Conservation (phyloP, 2,329 filamentous ascomycete species). For the Pestalotiopsis sp. region DNA sequence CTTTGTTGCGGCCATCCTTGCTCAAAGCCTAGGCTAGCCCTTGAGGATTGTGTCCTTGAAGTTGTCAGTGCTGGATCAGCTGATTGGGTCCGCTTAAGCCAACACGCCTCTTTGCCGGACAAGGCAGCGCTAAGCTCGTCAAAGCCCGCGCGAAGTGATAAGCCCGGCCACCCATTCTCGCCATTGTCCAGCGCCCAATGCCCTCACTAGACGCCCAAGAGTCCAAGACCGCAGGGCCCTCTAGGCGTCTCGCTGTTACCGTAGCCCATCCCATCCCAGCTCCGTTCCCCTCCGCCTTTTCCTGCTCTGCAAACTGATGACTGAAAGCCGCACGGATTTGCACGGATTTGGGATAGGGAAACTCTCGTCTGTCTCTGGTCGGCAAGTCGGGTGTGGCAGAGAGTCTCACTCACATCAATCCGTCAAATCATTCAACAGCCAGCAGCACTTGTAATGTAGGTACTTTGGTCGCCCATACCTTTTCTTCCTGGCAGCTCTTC, state of each 20-base stretch:
- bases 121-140: slow-evolving; percentile 26
- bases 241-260: not conserved
- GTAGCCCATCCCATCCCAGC: not conserved
- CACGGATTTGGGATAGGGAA: not conserved
- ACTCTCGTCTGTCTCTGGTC: not conserved
- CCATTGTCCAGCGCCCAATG: not conserved
- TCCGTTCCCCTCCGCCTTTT: too few relatives aligned
- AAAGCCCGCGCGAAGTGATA: not conserved
- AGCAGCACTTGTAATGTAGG: not conserved
- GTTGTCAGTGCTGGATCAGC: slow-evolving; percentile 21
- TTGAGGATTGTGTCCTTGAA: not conserved
- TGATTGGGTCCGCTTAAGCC: slow-evolving; percentile 25
- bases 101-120: slow-evolving; percentile 11
- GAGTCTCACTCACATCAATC: not conserved
- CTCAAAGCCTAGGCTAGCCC: not conserved
- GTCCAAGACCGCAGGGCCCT: not conserved
- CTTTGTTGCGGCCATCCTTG: not conserved
- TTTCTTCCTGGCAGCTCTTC: not conserved
- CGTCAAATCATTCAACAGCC: too few relatives aligned
- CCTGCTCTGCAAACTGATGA: not conserved
- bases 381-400: not conserved
- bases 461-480: not conserved
- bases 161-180: not conserved
- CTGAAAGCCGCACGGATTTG: not conserved
- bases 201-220: not conserved